Base-by-base conservation (phyloP, 2,329 filamentous ascomycete species). In the Beauveria varroae region DNA sequence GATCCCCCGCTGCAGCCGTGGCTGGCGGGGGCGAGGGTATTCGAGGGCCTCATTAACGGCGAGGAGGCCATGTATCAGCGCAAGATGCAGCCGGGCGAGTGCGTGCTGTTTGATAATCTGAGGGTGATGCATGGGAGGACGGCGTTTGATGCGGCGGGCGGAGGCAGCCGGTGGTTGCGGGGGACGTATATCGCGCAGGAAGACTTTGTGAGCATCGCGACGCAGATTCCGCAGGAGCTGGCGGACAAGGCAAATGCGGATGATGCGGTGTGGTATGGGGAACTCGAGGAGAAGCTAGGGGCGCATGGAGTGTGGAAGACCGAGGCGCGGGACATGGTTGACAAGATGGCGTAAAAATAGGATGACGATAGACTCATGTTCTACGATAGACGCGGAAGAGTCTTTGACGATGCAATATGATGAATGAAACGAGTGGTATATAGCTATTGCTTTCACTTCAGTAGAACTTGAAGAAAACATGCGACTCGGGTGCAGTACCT, bases 41-140 rank as follows among this genome's bases (percentile, higher is more conserved):
- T 96, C 67, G 80, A 86, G 54, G 62, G 71, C 0, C 65, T 82
- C 0, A 74, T 95, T 26, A 86, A 90, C 65, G 70, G 78, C 1
- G 74, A 80, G 0, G 70, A 76, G 4, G 83, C 83, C 63, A 74
- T 91, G 58, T 88, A 87, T 69, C 81, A 93, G 76, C 79, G 88
- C 62, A 88, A 88, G 73, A 78, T 97, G 73, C 78, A 85, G 59
- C 86, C 89, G 4, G 95, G 93, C 3, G 90, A 96, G 69, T 96
- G 91, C 70, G 92, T 93, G 14, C 81, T 99, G n/a, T 98, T 99
- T 70, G 88, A 96, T 71, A 98, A 98, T 70, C 76, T 86, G 63
- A 81, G 93, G 20, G 80, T 96, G n/a, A 74, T 96, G 70, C 95
- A 98, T 76, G 93, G 92, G 0, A 80, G 95, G 4, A 82, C 79